Base-by-base conservation (phyloP, 139 green algal species). In the Bryopsis sp. region DNA sequence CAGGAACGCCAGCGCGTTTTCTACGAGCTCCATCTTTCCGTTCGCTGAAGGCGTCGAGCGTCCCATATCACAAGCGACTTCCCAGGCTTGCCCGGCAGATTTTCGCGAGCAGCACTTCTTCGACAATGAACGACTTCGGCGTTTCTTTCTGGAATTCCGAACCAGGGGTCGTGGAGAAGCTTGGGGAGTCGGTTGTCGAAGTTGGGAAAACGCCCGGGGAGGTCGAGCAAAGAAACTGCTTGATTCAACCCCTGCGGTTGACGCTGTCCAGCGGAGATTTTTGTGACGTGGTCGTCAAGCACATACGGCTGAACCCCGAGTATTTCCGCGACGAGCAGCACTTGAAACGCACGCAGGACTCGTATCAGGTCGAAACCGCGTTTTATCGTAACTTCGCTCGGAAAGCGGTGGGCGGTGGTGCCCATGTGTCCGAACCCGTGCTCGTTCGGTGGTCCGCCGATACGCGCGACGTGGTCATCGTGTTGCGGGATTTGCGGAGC, bases 281-380 rank as follows among this genome's bases (percentile, higher is more conserved):
- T 8, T 11, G 5, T 35, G 6, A 28, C 8, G 50, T 61, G 15
- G 50, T 61, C 24, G 50, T 26, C 15, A 61, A 61, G 33, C 24
- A 61, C 8, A 61, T 26, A 28, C 50, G 19, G 11, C 50, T 61
- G 50, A 22, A 46, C 31, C 33, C 31, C 19, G 59, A 11, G 33
- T 33, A 7, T 6, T 67, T 67, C 59, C 19, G 19, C 7, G 59
- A 67, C 59, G 35, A 7, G 6, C 28, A 26, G 31, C 59, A 67
- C 59, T 47, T 33, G 24, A 47, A 67, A 26, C 59, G 59, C 5
- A 46, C 33, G 31, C 29, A 47, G 43, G 7, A 8, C 59, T 26
- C 59, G 7, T 67, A 67, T 26, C 11, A 47, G n/a, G 59, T 67
- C 28, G 59, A 67, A 26, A 67, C 33, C 8, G 31, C 28, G 33